Conservation (phyloP, 176 grass and related monocot species). For the Otatea glauca region DNA sequence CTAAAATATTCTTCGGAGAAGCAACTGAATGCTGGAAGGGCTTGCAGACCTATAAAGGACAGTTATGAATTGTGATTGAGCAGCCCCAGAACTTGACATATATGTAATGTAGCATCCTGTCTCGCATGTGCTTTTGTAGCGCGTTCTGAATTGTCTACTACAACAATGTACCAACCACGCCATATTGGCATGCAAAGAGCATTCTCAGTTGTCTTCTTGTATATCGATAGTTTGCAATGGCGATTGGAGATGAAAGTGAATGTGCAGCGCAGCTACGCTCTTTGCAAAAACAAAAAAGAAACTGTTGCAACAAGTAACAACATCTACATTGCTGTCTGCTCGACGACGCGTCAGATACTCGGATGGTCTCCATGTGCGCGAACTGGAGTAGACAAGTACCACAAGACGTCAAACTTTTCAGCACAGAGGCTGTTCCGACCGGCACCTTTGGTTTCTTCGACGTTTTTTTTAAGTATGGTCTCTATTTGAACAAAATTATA, state of each 20-base stretch:
- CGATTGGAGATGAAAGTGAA: background rate
- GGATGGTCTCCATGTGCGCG: background rate
- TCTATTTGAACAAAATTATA: too few species aligned
- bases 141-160: background rate
- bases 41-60: background rate
- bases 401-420: conserved; percentile 4
- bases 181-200: background rate
- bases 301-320: background rate
- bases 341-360: background rate
- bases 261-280: background rate
- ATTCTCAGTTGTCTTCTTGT: background rate
- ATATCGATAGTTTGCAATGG: background rate
- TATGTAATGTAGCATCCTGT: background rate
- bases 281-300: background rate
- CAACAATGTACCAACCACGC: background rate
- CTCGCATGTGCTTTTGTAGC: background rate
- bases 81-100: background rate
- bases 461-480: too few species aligned
- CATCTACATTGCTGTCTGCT: background rate
- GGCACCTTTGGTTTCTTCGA: too few species aligned
- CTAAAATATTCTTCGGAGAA: conserved; percentile 5
- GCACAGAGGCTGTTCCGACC: background rate
- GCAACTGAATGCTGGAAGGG: background rate
- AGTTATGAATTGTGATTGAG: conserved; percentile 16
- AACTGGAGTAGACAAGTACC: too few species aligned